phyloP scores from a whole-genome alignment of 108 stramenopile species.

The Nitzschia putrida region DNA sequence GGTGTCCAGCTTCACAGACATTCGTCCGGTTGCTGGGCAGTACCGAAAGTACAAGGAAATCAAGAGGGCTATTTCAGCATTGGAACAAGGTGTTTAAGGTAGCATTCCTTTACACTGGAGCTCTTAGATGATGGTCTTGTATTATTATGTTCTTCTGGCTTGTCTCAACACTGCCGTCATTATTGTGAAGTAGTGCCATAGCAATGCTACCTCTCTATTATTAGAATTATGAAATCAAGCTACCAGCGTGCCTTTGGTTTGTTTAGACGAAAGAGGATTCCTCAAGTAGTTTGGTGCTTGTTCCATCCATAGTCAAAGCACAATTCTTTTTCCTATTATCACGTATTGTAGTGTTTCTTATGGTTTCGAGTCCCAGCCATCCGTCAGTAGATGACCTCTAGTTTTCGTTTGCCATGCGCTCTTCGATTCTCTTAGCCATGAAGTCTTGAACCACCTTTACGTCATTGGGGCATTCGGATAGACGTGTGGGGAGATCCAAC shows the following conservation, averaged over 20 bases:
- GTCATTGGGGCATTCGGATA: slow-evolving; percentile 79
- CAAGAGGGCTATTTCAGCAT: slow-evolving; percentile 76
- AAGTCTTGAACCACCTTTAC: slow-evolving; percentile 77
- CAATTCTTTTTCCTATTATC: too few relatives aligned
- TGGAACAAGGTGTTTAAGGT: slow-evolving; percentile 33
- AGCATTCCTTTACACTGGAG: neutral
- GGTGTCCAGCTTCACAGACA: slow-evolving; percentile 88
- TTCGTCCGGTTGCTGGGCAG: slow-evolving; percentile 87
- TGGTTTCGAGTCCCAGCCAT: too few relatives aligned
- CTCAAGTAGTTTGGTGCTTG: too few relatives aligned
- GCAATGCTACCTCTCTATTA: neutral
- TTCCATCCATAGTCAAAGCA: too few relatives aligned
- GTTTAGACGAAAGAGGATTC: too few relatives aligned
- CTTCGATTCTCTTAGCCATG: slow-evolving; percentile 56
- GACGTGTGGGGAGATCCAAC: slow-evolving; percentile 64
- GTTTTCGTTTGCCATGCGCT: slow-evolving; percentile 26
- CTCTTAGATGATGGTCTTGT: neutral
- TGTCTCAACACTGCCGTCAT: neutral
- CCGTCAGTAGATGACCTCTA: neutral
- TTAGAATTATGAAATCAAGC: too few relatives aligned
- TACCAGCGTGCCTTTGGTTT: too few relatives aligned
- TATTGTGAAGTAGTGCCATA: neutral
- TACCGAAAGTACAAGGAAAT: slow-evolving; percentile 93
- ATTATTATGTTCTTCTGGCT: neutral
- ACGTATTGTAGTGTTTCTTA: too few relatives aligned